Base-by-base conservation (phyloP, 2,329 filamentous ascomycete species). In the Sporothrix curviconia region DNA sequence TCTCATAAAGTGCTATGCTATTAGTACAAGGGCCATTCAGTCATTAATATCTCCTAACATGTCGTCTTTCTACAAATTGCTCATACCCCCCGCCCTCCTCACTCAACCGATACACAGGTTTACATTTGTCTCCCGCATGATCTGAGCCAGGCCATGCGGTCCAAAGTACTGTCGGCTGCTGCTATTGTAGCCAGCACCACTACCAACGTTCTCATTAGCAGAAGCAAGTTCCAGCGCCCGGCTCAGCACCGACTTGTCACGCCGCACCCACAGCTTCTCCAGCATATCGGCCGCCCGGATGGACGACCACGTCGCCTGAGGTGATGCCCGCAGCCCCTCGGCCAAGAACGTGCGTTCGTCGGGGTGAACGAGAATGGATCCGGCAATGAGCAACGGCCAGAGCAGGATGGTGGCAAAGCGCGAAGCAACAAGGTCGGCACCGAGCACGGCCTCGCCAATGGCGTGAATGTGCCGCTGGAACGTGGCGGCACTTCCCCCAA, bases 371-470 rank as follows among this genome's bases (percentile, higher is more conserved):
- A 64, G 19, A 9, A 60, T 52, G 2, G 61, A 59, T n/a, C 63
- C 62, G 19, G 58, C 43, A n/a, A 63, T 52, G 6, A 61, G 22
- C 42, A 63, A 39, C 37, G 63, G 62, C 63, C 62, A 63, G 17
- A 62, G 55, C 51, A 62, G 39, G 30, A 64, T 47, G 19, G 55
- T 46, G 32, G 54, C 46, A 52, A 64, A 64, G 28, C 57, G 60
- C 28, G 63, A 63, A 4, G 50, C 51, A 6, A 57, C 59, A 0
- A 64, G 53, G 40, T 60, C 47, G 15, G 51, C 43, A 43, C 43
- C 54, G 15, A 63, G 40, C 5, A 62, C 53, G n/a, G 60, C 59
- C 32, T 56, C 44, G 57, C 55, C 61, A 36, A 62, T 46, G 25
- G 60, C 54, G 12, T 56, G 19, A 14, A 61, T 47, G 57, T 62